These are phyloP conservation scores for Podaxis sp. DNA, from an alignment of 768 basidiomycete species.

Conservation along the genomic window DNA sequence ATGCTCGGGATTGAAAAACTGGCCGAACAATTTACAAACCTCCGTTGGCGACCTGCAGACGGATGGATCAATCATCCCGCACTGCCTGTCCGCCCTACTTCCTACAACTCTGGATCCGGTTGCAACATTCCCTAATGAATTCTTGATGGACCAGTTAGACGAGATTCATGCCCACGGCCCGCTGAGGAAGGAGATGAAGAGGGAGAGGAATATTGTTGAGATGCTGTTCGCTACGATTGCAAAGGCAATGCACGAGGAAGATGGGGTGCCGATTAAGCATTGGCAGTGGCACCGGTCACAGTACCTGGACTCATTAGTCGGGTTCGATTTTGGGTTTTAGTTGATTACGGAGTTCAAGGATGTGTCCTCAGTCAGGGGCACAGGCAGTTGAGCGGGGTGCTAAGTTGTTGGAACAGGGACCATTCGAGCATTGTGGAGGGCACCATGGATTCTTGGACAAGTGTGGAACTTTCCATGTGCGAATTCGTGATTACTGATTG, in stretches of 20 bases:
- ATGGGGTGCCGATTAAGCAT: constrained; percentile 80
- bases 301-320: constrained; percentile 84
- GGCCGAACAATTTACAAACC: constrained; percentile 81
- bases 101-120: constrained; percentile 85
- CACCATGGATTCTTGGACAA: constrained; percentile 86
- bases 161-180: constrained; percentile 75
- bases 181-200: constrained; percentile 76
- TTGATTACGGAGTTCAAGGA: constrained; percentile 91
- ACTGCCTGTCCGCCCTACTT: constrained; percentile 69
- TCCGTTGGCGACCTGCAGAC: constrained; percentile 73
- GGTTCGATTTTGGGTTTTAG: constrained; percentile 90
- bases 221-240: constrained; percentile 64
- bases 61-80: constrained; percentile 45
- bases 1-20: constrained; percentile 87
- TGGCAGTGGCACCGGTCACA: constrained; percentile 79
- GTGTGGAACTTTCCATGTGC: constrained; percentile 37
- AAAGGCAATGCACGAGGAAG: constrained; percentile 85
- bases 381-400: constrained; percentile 80
- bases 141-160: constrained; percentile 77
- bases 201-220: constrained; percentile 68
- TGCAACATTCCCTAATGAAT: constrained; percentile 73
- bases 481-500: not conserved
- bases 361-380: constrained; percentile 74
- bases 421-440: constrained; percentile 81
- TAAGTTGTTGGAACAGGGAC: constrained; percentile 73